Percentiles rank a stretch among this genome's conserved stretches.
Conservation (phyloP, 305 asterid species). For the Solanum hybrid region DNA sequence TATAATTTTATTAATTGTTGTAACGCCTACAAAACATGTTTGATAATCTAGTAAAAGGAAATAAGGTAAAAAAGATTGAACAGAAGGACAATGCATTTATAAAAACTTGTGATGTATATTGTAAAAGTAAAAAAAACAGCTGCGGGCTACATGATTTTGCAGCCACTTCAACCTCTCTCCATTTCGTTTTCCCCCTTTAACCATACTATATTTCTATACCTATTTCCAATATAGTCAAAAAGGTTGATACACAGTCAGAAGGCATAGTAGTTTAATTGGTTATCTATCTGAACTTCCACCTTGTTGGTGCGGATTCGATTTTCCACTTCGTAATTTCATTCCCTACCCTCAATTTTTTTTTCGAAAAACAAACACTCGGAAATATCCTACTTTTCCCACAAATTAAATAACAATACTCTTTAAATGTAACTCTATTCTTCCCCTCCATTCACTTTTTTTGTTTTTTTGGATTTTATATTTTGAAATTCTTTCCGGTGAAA, state of each 20-base stretch:
- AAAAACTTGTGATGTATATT: neutral
- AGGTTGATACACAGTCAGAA: neutral
- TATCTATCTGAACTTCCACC: too few relatives aligned
- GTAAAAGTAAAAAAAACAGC: slow-evolving; percentile 2
- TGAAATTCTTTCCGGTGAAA: slow-evolving; percentile 51
- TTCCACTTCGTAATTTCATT: too few relatives aligned
- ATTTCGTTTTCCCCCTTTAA: neutral
- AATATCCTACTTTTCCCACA: neutral
- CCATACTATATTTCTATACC: neutral
- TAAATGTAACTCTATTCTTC: neutral
- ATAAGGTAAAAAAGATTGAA: neutral
- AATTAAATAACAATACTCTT: neutral
- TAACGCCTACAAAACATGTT: neutral
- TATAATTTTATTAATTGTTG: too few relatives aligned
- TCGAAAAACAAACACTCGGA: neutral
- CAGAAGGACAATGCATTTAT: neutral
- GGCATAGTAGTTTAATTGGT: too few relatives aligned
- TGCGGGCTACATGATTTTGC: slow-evolving; percentile 22
- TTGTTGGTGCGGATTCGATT: neutral
- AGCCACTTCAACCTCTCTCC: slow-evolving; percentile 16
- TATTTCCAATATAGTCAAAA: neutral
- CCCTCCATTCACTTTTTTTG: neutral
- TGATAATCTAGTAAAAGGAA: neutral
- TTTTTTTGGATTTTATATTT: neutral
- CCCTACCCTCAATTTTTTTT: neutral